Percentiles rank a stretch among this genome's conserved stretches.
Conservation (phyloP, 2,329 filamentous ascomycete genomes). For the Lanzia echinophila region DNA sequence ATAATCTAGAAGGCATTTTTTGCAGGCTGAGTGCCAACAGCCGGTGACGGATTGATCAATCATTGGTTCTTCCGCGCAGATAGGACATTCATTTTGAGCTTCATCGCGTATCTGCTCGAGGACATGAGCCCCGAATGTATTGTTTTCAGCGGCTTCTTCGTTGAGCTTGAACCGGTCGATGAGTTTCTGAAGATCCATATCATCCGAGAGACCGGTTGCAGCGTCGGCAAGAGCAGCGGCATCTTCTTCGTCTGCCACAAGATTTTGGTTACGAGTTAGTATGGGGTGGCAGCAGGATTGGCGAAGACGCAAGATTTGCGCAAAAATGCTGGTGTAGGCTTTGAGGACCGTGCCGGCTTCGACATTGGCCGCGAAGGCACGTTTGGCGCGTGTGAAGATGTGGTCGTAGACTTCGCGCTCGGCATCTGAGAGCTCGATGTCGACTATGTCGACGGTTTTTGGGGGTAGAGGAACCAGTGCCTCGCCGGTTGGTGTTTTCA, state of each 20-base stretch:
- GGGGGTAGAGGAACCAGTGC: conserved; percentile 75
- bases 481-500: conserved; percentile 87
- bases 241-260: conserved; percentile 83
- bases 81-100: conserved; percentile 80
- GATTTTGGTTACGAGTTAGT: conserved; percentile 74
- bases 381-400: conserved; percentile 76
- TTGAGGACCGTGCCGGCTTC: conserved; percentile 91
- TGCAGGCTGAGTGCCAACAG: conserved; percentile 97
- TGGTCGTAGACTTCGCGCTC: conserved; percentile 91
- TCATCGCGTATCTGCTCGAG: conserved; percentile 89
- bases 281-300: conserved; percentile 93
- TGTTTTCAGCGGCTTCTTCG: conserved; percentile 55
- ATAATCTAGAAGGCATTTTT: conserved; percentile 82
- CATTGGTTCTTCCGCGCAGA: conserved; percentile 95
- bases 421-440: conserved; percentile 75
- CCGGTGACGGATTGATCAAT: conserved; percentile 87
- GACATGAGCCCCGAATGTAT: conserved; percentile 76
- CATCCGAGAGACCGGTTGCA: conserved; percentile 76
- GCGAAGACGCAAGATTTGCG: conserved; percentile 85
- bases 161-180: conserved; percentile 76
- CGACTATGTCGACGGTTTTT: conserved; percentile 76
- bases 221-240: conserved; percentile 72
- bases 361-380: conserved; percentile 77
- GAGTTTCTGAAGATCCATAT: conserved; percentile 88
- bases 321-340: conserved; percentile 94